Evolutionary conservation across 108 stramenopile species (phyloP).

Genomic region (Pelagomonas calceolata): DNA sequence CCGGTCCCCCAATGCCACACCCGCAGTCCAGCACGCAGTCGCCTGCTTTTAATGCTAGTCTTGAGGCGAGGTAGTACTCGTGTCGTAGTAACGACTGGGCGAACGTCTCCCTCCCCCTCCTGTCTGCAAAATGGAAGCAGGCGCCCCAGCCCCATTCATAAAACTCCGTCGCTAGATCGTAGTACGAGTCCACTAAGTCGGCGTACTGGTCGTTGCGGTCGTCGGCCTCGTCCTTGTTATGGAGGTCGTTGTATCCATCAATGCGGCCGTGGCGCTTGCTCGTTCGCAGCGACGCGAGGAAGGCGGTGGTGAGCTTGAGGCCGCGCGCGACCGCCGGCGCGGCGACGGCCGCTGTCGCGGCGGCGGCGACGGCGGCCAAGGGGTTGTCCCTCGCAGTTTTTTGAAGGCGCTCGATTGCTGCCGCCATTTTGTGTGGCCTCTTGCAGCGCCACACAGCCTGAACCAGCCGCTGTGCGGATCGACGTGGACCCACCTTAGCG

Average conservation of each 20-base stretch:
- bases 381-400: no score
- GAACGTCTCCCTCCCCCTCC: constrained; percentile 29
- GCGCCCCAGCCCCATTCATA: constrained; percentile 49
- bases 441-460: no score
- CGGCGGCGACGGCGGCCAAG: no score
- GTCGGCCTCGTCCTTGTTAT: constrained; percentile 20
- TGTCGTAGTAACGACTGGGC: constrained; percentile 18
- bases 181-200: constrained; percentile 40
- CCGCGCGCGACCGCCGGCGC: no score
- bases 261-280: constrained; percentile 32
- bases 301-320: no score
- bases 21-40: constrained; percentile 82
- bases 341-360: no score
- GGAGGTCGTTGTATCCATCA: constrained; percentile 38
- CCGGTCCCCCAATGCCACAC: constrained; percentile 88
- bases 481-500: no score
- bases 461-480: no score
- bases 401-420: no score
- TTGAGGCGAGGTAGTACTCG: constrained; percentile 43
- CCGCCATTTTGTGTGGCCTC: no score
- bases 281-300: no score
- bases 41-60: constrained; percentile 27
- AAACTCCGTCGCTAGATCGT: constrained; percentile 42
- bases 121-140: constrained; percentile 39
- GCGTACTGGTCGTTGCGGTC: constrained; percentile 22